Conservation (phyloP, 306 rosid genomes). For the Lathyrus sativus region DNA sequence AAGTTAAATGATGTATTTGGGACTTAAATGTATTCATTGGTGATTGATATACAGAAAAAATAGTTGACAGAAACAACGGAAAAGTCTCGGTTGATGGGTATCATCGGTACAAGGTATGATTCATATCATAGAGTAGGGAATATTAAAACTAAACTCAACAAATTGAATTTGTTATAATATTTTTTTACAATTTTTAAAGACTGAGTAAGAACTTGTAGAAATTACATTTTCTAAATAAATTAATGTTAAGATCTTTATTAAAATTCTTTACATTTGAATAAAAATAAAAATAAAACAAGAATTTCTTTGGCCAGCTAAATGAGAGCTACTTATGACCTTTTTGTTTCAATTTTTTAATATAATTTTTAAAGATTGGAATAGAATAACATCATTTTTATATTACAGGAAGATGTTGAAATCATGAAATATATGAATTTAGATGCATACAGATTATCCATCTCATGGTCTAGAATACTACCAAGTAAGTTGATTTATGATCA, state of each 20-base stretch:
- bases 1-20: background rate
- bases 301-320: too few species aligned
- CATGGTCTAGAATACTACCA: conserved; percentile 74
- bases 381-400: background rate
- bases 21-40: background rate
- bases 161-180: too few species aligned
- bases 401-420: conserved; percentile 63
- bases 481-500: conserved; percentile 37
- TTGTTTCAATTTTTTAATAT: too few species aligned
- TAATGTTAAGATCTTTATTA: too few species aligned
- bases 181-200: too few species aligned
- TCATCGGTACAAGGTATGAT: conserved; percentile 44
- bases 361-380: too few species aligned
- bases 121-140: background rate
- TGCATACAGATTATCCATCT: conserved; percentile 68
- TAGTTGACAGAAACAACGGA: conserved; percentile 41
- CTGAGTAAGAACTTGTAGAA: too few species aligned
- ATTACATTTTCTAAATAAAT: too few species aligned
- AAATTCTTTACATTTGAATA: too few species aligned
- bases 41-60: conserved; percentile 40
- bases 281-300: too few species aligned
- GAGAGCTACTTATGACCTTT: too few species aligned
- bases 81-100: conserved; percentile 42
- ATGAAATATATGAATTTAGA: conserved; percentile 58
- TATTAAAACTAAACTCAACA: too few species aligned